Evolutionary conservation across 176 grass and related monocot species (phyloP).

Genomic region (Eleusine indica): DNA sequence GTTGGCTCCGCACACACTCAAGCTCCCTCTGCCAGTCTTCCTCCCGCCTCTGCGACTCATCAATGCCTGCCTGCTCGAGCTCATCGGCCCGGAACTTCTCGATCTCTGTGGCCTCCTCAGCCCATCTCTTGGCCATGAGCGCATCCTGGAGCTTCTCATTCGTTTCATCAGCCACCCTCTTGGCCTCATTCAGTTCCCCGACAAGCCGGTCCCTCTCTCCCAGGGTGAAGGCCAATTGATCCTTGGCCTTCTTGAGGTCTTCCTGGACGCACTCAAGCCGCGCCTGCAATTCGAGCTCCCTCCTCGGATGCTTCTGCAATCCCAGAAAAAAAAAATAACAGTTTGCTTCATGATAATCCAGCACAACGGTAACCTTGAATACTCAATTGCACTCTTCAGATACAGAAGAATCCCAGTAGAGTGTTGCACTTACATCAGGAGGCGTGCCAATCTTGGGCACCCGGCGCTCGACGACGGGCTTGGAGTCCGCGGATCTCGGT

Average conservation of each 20-base stretch:
- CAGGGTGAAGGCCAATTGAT: conserved; percentile 58
- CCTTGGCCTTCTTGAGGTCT: conserved; percentile 83
- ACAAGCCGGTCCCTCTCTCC: conserved; percentile 70
- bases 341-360: neutral
- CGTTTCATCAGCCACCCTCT: conserved; percentile 56
- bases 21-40: conserved; percentile 69
- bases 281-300: conserved; percentile 64
- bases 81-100: conserved; percentile 94
- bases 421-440: conserved; percentile 64
- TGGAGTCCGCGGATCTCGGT: conserved; percentile 72
- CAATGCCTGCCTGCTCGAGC: conserved; percentile 74
- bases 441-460: conserved; percentile 72
- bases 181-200: conserved; percentile 68
- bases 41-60: conserved; percentile 67
- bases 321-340: neutral
- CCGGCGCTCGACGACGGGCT: conserved; percentile 71
- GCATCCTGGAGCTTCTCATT: conserved; percentile 89
- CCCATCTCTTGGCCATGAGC: conserved; percentile 65
- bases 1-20: conserved; percentile 65
- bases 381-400: neutral
- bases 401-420: neutral
- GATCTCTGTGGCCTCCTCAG: conserved; percentile 78
- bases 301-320: conserved; percentile 64
- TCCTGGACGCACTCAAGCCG: conserved; percentile 64
- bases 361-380: neutral